Evolutionary conservation across 2,329 filamentous ascomycete species (phyloP).

Genomic region (Pseudogymnoascus sp.): DNA sequence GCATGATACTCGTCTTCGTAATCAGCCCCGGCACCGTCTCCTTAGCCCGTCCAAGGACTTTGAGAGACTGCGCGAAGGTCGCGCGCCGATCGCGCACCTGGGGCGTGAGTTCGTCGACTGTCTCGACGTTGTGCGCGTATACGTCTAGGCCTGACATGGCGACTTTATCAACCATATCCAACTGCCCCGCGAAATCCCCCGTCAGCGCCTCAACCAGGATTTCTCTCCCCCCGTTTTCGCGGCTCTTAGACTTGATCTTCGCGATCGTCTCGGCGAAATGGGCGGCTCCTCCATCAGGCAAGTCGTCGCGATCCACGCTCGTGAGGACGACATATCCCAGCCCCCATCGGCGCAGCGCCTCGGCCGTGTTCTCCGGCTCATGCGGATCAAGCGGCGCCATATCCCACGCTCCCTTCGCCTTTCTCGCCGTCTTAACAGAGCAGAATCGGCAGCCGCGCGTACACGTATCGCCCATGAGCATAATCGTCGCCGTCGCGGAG

Average conservation of each 20-base stretch:
- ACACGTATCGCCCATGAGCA: slow-evolving; percentile 98
- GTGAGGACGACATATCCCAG: slow-evolving; percentile 94
- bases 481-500: slow-evolving; percentile 92
- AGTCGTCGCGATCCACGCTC: slow-evolving; percentile 85
- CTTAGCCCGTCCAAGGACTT: slow-evolving; percentile 76
- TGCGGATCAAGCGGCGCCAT: slow-evolving; percentile 81
- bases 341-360: slow-evolving; percentile 87
- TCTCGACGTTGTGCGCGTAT: slow-evolving; percentile 96
- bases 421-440: slow-evolving; percentile 81
- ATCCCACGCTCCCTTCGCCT: slow-evolving; percentile 64
- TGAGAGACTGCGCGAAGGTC: slow-evolving; percentile 77
- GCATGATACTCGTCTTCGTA: slow-evolving; percentile 98
- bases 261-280: slow-evolving; percentile 93
- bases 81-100: slow-evolving; percentile 84
- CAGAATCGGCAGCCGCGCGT: slow-evolving; percentile 95
- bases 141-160: slow-evolving; percentile 87
- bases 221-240: slow-evolving; percentile 1
- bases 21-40: slow-evolving; percentile 66
- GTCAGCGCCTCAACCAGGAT: slow-evolving; percentile 78
- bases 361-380: slow-evolving; percentile 93
- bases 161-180: slow-evolving; percentile 80
- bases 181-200: slow-evolving; percentile 76
- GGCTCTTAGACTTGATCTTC: slow-evolving; percentile 73
- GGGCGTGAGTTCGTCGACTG: slow-evolving; percentile 81
- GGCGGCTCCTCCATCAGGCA: slow-evolving; percentile 75